Evolutionary conservation across 2,329 filamentous ascomycete genomes (phyloP), one percentile per base, ranked within the genome.

Genomic region (Leptosphaerulina australis): DNA sequence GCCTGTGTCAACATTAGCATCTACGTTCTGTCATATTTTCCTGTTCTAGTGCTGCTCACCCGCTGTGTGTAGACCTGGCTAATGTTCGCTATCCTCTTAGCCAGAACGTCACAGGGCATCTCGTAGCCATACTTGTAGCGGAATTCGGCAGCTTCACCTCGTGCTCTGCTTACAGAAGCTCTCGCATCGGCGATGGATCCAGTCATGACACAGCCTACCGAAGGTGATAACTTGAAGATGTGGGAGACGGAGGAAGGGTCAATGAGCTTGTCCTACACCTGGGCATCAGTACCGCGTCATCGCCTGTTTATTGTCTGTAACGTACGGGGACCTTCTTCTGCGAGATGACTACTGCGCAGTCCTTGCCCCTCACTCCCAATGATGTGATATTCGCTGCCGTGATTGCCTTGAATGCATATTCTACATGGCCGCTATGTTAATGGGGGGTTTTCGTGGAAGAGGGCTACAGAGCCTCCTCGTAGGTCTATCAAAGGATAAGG

Each of bases 341-440:
- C 56, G 94, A 97, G 74, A 99, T 81, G 44, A 99, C 90, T 34
- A 99, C 94, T 25, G 94, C 94, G 70, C 93, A 97, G 79, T 94
- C 85, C 83, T 99, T 99, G 76, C 94, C 94, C 72, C 91, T 85
- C 64, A 99, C 86, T 66, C 94, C 94, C 75, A 99, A 85, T 55
- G 94, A 94, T 82, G 96, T 99, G 80, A 99, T 97, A 78, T 97
- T 97, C 65, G 94, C 94, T 55, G 94, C 93, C 65, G 94, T 99
- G 78, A 99, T 99, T 52, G 94, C 94, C 82, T 99, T 99, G 87
- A 99, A 99, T 67, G 94, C 94, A 93, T 99, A 99, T 83, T 99
- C 94, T 97, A 74, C 66, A 60, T 30, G 41, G 36, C 43, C 40
- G 39, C 18, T 20, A 20, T 65, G 54, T 59, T 56, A 63, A 40